Evolutionary conservation across 2,329 filamentous ascomycete species (phyloP).

Genomic region (Tolypocladium endophyticum): DNA sequence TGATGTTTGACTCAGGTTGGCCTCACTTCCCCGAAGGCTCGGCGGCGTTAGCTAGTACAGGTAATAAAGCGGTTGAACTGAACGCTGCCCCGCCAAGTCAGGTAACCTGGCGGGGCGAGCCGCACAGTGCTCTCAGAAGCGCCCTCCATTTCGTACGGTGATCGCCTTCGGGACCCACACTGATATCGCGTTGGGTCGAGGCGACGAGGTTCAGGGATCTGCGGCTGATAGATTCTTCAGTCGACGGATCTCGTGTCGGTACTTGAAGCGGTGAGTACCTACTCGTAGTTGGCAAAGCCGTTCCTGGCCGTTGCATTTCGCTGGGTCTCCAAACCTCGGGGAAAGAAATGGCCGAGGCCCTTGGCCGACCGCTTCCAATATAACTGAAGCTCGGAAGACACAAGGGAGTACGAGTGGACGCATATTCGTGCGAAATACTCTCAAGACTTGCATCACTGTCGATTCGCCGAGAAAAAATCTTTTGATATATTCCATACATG

Average conservation of each 20-base stretch:
- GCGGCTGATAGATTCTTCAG: neutral
- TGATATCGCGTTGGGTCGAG: neutral
- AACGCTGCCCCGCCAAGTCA: neutral
- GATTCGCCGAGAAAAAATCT: neutral
- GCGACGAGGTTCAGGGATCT: neutral
- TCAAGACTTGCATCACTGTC: neutral
- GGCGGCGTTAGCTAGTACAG: neutral
- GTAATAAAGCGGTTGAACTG: neutral
- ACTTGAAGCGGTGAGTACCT: neutral
- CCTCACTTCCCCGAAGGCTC: neutral
- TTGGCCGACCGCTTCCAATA: neutral
- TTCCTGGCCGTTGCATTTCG: neutral
- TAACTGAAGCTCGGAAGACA: neutral
- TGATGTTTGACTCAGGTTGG: neutral
- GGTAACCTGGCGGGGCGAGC: neutral
- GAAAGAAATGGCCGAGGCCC: neutral
- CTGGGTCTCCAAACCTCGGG: neutral
- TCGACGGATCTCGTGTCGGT: neutral
- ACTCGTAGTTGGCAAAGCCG: neutral
- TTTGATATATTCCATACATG: neutral
- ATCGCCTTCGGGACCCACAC: neutral
- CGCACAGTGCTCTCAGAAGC: neutral
- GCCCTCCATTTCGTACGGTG: neutral
- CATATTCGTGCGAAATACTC: neutral
- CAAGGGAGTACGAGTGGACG: too few relatives aligned